phyloP scores from a whole-genome alignment of 805 yeast genomes.

The Candida pseudofarinosa region DNA sequence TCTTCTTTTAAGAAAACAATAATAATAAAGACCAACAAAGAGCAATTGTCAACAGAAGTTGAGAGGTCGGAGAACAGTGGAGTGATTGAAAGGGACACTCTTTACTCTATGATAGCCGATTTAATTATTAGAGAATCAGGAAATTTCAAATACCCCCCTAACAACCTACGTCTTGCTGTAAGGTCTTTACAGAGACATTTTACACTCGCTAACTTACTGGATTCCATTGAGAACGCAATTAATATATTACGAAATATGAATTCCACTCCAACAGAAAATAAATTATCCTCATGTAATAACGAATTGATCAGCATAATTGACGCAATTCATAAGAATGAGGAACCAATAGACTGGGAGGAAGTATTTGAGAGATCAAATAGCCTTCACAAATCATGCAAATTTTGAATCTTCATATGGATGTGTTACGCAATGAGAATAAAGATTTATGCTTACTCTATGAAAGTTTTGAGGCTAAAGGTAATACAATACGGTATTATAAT shows the following conservation, averaged over 20 bases:
- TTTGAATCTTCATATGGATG: too few relatives aligned
- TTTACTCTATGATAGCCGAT: background rate
- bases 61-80: background rate
- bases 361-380: background rate
- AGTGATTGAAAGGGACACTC: background rate
- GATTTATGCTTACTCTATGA: too few relatives aligned
- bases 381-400: background rate
- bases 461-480: too few relatives aligned
- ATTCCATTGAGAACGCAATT: background rate
- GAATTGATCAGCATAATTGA: background rate
- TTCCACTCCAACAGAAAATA: background rate
- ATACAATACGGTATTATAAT: too few relatives aligned
- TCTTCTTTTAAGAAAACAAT: background rate
- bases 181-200: conserved; percentile 41
- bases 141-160: conserved; percentile 38
- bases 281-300: background rate
- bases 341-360: background rate
- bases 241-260: background rate
- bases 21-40: background rate
- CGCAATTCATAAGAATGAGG: background rate
- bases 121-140: background rate
- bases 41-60: background rate
- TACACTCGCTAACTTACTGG: background rate
- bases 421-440: too few relatives aligned
- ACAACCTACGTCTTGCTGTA: conserved; percentile 49